phyloP scores from a whole-genome alignment of 176 grass and related monocot species.

The Ensete ventricosum region DNA sequence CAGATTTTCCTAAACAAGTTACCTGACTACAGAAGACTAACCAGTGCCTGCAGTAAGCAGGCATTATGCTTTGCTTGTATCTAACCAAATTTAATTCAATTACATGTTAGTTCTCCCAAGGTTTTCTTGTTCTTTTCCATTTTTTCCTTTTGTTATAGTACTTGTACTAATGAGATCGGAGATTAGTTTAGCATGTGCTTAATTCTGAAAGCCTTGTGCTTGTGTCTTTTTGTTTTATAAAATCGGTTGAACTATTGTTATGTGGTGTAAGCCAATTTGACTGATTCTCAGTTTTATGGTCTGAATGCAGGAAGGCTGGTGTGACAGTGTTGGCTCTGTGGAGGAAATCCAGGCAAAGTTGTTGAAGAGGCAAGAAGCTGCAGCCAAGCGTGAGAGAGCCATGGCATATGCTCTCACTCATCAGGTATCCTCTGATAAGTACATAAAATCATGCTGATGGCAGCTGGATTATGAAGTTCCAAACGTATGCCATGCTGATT shows the following conservation, averaged over 20 bases:
- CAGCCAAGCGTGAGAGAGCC: constrained; percentile 80
- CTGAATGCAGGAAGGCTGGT: constrained; percentile 86
- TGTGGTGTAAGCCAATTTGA: neutral
- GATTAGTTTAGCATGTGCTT: too few relatives aligned
- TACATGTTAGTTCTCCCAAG: too few relatives aligned
- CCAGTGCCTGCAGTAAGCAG: too few relatives aligned
- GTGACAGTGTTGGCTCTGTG: constrained; percentile 84
- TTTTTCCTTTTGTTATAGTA: too few relatives aligned
- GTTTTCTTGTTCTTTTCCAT: too few relatives aligned
- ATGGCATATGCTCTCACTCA: constrained; percentile 97
- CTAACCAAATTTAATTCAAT: too few relatives aligned
- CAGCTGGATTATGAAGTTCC: neutral
- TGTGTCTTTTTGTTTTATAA: too few relatives aligned
- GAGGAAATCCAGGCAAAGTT: constrained; percentile 90
- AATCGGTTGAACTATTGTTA: neutral
- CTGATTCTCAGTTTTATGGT: constrained; percentile 7
- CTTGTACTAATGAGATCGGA: too few relatives aligned
- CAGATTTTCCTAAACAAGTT: too few relatives aligned
- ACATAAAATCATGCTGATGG: neutral
- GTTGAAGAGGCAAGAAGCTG: constrained; percentile 91
- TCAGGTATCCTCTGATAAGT: constrained; percentile 45
- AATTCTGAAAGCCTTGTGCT: too few relatives aligned
- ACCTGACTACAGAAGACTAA: too few relatives aligned
- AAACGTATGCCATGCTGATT: neutral
- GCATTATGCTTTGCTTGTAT: too few relatives aligned